phyloP scores from a whole-genome alignment of 768 basidiomycete genomes.

The Boletus tomentosulus region DNA sequence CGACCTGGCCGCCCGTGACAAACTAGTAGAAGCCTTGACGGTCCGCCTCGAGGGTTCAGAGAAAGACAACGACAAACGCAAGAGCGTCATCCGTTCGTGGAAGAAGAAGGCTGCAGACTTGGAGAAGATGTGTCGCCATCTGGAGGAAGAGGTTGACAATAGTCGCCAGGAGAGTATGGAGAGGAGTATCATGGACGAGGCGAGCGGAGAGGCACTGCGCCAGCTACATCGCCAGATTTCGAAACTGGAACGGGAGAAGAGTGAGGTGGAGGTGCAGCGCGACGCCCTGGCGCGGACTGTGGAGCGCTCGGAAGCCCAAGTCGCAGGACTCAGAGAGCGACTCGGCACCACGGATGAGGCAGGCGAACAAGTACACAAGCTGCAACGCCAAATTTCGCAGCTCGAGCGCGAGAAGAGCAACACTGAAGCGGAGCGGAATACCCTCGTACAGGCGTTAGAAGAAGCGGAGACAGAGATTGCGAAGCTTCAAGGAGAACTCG shows the following conservation, averaged over 20 bases:
- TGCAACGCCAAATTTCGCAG: too few relatives aligned
- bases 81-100: constrained; percentile 52
- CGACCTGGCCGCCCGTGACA: constrained; percentile 70
- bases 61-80: constrained; percentile 61
- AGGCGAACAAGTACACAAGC: too few relatives aligned
- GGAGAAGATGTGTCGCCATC: constrained; percentile 57
- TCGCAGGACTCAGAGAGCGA: constrained; percentile 47
- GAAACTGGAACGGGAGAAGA: constrained; percentile 65
- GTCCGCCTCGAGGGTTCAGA: constrained; percentile 52
- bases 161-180: constrained; percentile 80
- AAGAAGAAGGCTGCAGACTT: constrained; percentile 76
- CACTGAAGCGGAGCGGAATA: too few relatives aligned
- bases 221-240: constrained; percentile 78
- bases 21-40: constrained; percentile 59
- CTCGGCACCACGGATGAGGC: too few relatives aligned
- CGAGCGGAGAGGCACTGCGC: constrained; percentile 73
- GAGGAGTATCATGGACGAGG: constrained; percentile 79
- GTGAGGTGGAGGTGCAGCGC: constrained; percentile 45
- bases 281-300: constrained; percentile 28
- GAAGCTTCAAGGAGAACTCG: too few relatives aligned
- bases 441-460: too few relatives aligned
- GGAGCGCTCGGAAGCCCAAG: constrained; percentile 54
- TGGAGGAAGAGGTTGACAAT: constrained; percentile 86
- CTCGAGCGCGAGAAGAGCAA: too few relatives aligned
- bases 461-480: too few relatives aligned